These are phyloP conservation scores for Pseudocercospora macadamiae DNA, from an alignment of 2,329 filamentous ascomycete species.

Conservation along the genomic window DNA sequence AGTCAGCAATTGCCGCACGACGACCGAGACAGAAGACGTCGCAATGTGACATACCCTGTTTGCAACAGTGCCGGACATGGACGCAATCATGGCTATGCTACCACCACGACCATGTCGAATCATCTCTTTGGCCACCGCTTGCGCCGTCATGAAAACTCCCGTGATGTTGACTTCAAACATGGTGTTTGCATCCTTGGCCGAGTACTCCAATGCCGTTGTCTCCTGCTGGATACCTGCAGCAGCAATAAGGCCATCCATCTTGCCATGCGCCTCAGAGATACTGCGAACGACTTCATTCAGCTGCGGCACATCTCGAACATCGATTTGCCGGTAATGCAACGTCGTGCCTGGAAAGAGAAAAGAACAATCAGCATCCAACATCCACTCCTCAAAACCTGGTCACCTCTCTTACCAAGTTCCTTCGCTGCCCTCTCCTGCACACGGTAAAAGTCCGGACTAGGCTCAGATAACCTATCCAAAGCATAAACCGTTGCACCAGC, in stretches of 20 bases:
- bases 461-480: conserved; percentile 63
- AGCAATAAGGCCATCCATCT: conserved; percentile 77
- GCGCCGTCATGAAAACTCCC: conserved; percentile 65
- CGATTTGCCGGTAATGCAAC: conserved; percentile 75
- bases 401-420: conserved; percentile 55
- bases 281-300: conserved; percentile 69
- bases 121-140: conserved; percentile 67
- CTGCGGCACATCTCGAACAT: conserved; percentile 71
- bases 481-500: conserved; percentile 74
- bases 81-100: conserved; percentile 65
- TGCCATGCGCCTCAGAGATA: conserved; percentile 71
- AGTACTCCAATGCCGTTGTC: conserved; percentile 78
- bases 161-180: conserved; percentile 63
- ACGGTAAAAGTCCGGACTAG: conserved; percentile 64
- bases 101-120: conserved; percentile 62
- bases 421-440: conserved; percentile 66
- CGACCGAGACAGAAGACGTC: background rate
- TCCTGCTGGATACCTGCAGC: conserved; percentile 81
- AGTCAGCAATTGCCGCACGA: conserved; percentile 15
- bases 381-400: background rate
- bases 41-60: conserved; percentile 57
- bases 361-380: background rate
- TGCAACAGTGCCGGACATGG: conserved; percentile 64
- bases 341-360: conserved; percentile 49
- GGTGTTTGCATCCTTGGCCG: conserved; percentile 61